A percentile compares a stretch with the other conserved stretches of the same genome.
Evolutionary conservation across 2,329 filamentous ascomycete genomes (phyloP).

Genomic region (Juglanconis sp.): DNA sequence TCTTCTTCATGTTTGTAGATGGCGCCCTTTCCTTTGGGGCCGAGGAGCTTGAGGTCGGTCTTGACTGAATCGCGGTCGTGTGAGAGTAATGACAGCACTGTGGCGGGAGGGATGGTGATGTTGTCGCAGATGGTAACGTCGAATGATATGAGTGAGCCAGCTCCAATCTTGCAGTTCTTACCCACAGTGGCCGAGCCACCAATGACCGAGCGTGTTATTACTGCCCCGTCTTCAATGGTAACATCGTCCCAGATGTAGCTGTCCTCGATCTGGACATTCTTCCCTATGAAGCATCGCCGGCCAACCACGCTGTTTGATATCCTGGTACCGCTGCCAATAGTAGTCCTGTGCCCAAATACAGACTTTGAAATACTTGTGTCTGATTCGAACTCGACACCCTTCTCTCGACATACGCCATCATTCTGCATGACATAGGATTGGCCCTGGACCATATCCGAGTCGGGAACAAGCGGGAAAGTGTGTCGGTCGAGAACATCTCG

Average conservation of each 20-base stretch:
- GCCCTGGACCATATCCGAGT: conserved; percentile 76
- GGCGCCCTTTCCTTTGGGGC: conserved; percentile 48
- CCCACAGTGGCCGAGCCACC: conserved; percentile 72
- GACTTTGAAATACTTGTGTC: conserved; percentile 69
- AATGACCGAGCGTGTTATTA: conserved; percentile 70
- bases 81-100: conserved; percentile 36
- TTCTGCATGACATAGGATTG: conserved; percentile 72
- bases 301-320: conserved; percentile 80
- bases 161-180: conserved; percentile 63
- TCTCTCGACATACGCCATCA: conserved; percentile 73
- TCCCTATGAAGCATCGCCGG: conserved; percentile 79
- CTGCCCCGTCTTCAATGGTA: conserved; percentile 70
- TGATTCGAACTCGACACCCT: conserved; percentile 69
- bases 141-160: conserved; percentile 77
- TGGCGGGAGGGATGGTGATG: conserved; percentile 39
- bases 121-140: conserved; percentile 69
- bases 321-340: conserved; percentile 67
- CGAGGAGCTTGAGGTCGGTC: conserved; percentile 45
- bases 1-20: conserved; percentile 44
- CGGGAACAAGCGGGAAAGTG: conserved; percentile 85
- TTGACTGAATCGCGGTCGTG: conserved; percentile 34
- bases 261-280: conserved; percentile 73
- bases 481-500: conserved; percentile 83
- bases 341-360: conserved; percentile 73
- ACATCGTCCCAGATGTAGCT: conserved; percentile 88